Conservation (phyloP, 1,284 basidiomycete species). For the Cryptococcus amylolentus region DNA sequence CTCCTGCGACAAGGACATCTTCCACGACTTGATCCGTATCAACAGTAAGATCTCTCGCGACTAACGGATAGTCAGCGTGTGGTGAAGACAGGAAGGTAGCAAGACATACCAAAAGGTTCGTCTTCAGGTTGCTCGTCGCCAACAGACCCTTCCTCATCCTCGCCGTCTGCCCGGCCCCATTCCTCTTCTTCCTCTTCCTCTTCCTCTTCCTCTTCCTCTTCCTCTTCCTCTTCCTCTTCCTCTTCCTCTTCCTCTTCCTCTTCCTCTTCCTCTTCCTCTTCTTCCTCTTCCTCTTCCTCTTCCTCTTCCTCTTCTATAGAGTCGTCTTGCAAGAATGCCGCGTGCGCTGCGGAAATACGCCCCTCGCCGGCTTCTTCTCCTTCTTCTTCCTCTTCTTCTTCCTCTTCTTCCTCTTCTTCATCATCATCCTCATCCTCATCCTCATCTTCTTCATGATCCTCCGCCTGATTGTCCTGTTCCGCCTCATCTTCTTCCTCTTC, state of each 20-base stretch:
- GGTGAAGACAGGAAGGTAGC: too few species aligned
- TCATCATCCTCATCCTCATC: too few species aligned
- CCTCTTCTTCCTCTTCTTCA: constrained; percentile 2
- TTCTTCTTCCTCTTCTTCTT: too few species aligned
- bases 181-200: background rate
- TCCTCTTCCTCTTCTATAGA: background rate
- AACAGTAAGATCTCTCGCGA: too few species aligned
- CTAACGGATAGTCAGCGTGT: too few species aligned
- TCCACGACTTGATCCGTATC: too few species aligned
- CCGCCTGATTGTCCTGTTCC: background rate
- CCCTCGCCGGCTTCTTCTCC: background rate
- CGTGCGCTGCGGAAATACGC: too few species aligned
- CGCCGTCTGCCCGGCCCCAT: background rate
- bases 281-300: background rate
- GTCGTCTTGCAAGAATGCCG: constrained; percentile 1
- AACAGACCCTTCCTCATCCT: too few species aligned
- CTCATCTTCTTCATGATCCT: background rate
- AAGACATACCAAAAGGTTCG: too few species aligned
- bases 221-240: background rate
- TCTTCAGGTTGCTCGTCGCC: too few species aligned
- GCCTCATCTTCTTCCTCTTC: constrained; percentile 2
- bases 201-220: background rate
- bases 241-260: background rate
- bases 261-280: too few species aligned
- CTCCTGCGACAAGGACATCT: too few species aligned